Evolutionary conservation across 345 rosid genomes (phyloP).

Genomic region (Rhizophora apiculata): DNA sequence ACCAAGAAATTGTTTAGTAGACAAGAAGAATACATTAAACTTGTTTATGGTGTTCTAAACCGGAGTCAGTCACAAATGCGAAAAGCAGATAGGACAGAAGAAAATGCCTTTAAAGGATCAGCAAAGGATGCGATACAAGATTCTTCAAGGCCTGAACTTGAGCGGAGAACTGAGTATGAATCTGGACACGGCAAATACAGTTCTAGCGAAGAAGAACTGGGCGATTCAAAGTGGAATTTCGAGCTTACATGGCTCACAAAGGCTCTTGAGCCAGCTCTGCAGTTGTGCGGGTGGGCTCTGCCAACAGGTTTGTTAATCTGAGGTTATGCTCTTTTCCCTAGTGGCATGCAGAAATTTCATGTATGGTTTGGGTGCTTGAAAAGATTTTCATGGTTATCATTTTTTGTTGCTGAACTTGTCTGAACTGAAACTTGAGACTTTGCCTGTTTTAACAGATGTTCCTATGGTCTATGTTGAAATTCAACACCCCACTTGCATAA

Average conservation of each 20-base stretch:
- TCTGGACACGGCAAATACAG: slow-evolving; percentile 33
- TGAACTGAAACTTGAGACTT: not conserved
- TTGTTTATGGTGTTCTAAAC: slow-evolving; percentile 36
- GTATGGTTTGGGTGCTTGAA: not conserved
- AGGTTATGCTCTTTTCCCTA: not conserved
- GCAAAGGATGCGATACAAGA: slow-evolving; percentile 25
- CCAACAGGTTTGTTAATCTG: slow-evolving; percentile 52
- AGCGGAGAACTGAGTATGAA: slow-evolving; percentile 21
- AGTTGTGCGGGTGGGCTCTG: slow-evolving; percentile 71
- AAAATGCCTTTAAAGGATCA: slow-evolving; percentile 22
- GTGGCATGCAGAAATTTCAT: not conserved
- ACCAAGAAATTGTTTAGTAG: slow-evolving; percentile 30
- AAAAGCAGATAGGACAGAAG: slow-evolving; percentile 30
- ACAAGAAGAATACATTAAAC: slow-evolving; percentile 35
- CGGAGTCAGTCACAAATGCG: slow-evolving; percentile 48
- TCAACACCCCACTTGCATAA: too few relatives aligned
- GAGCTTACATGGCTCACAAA: slow-evolving; percentile 78
- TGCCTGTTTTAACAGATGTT: too few relatives aligned
- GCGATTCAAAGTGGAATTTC: slow-evolving; percentile 58
- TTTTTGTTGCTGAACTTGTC: not conserved
- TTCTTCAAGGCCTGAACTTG: slow-evolving; percentile 27
- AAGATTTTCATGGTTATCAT: not conserved
- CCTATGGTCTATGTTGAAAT: too few relatives aligned
- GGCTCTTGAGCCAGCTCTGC: slow-evolving; percentile 78
- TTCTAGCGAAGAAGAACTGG: slow-evolving; percentile 46